Percentiles rank a stretch among this genome's conserved stretches.
These are phyloP conservation scores for Saksenaea oblongispora DNA, from an alignment of 371 early-diverging fungal species.

Conservation along the genomic window DNA sequence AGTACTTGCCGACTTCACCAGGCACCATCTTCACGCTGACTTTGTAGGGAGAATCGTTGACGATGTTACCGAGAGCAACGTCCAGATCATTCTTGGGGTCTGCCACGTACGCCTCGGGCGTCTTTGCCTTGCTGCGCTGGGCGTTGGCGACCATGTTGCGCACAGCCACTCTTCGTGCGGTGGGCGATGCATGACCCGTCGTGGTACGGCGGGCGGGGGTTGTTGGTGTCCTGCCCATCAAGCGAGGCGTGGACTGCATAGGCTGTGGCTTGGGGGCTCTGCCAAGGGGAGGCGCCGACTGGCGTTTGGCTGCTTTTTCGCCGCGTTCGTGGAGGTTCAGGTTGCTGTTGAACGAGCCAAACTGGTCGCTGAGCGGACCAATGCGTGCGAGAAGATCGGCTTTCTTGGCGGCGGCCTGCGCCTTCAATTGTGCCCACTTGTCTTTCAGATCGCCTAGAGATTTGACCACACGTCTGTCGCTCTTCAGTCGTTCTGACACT, in stretches of 20 bases:
- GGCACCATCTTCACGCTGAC: conserved; percentile 50
- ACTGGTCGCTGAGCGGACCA: conserved; percentile 31
- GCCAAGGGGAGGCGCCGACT: conserved; percentile 25
- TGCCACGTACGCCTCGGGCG: conserved; percentile 54
- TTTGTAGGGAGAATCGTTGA: conserved; percentile 55
- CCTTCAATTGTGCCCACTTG: conserved; percentile 53
- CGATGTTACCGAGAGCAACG: conserved; percentile 67
- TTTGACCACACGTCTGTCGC: conserved; percentile 51
- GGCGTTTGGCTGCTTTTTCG: conserved; percentile 20
- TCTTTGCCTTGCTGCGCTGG: conserved; percentile 8
- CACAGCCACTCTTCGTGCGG: neutral
- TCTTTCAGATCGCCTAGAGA: conserved; percentile 43
- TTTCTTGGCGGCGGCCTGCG: conserved; percentile 46
- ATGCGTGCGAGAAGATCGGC: conserved; percentile 41
- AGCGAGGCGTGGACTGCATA: conserved; percentile 34
- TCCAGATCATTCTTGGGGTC: conserved; percentile 68
- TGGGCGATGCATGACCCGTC: conserved; percentile 3
- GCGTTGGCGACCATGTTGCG: neutral
- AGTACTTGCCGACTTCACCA: conserved; percentile 68
- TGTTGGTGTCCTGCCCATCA: conserved; percentile 10
- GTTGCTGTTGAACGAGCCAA: conserved; percentile 18
- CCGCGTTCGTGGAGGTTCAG: conserved; percentile 21
- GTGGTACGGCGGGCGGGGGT: neutral
- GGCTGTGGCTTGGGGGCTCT: conserved; percentile 27
- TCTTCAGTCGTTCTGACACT: conserved; percentile 42